phyloP scores from a whole-genome alignment of 2,329 filamentous ascomycete genomes.

The Colletotrichum sp. region DNA sequence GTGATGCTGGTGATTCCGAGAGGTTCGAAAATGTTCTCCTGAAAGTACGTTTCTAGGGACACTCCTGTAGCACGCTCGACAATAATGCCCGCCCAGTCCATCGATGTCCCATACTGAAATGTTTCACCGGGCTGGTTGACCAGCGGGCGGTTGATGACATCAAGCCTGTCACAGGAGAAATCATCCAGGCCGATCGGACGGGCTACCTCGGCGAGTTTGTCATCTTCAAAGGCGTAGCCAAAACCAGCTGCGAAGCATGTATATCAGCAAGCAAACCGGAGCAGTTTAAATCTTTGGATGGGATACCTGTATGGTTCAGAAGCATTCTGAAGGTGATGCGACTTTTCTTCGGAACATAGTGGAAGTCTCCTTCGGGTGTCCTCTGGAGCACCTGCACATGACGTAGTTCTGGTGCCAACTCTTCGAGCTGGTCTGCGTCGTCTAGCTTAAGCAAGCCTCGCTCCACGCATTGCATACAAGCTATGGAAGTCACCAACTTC shows the following conservation, averaged over 20 bases:
- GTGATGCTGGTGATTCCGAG: slow-evolving; percentile 44
- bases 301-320: slow-evolving; percentile 50
- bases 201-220: slow-evolving; percentile 4
- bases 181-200: neutral
- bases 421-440: slow-evolving; percentile 45
- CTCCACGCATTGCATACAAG: slow-evolving; percentile 59
- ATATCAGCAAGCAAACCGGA: neutral
- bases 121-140: slow-evolving; percentile 52
- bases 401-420: slow-evolving; percentile 47
- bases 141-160: slow-evolving; percentile 49
- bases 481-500: slow-evolving; percentile 55
- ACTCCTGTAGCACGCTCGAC: slow-evolving; percentile 51
- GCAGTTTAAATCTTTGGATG: neutral
- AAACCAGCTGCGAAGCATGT: slow-evolving; percentile 37
- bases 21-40: slow-evolving; percentile 47
- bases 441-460: slow-evolving; percentile 50
- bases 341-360: slow-evolving; percentile 29
- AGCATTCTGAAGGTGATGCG: slow-evolving; percentile 57
- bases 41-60: slow-evolving; percentile 47
- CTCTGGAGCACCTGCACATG: slow-evolving; percentile 49
- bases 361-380: slow-evolving; percentile 34
- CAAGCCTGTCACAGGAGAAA: slow-evolving; percentile 13
- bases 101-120: slow-evolving; percentile 53
- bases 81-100: slow-evolving; percentile 59
- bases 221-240: slow-evolving; percentile 45